Evolutionary conservation across 2,329 filamentous ascomycete genomes (phyloP), one percentile per base, ranked within the genome.

Genomic region (Aspergillus piperis): DNA sequence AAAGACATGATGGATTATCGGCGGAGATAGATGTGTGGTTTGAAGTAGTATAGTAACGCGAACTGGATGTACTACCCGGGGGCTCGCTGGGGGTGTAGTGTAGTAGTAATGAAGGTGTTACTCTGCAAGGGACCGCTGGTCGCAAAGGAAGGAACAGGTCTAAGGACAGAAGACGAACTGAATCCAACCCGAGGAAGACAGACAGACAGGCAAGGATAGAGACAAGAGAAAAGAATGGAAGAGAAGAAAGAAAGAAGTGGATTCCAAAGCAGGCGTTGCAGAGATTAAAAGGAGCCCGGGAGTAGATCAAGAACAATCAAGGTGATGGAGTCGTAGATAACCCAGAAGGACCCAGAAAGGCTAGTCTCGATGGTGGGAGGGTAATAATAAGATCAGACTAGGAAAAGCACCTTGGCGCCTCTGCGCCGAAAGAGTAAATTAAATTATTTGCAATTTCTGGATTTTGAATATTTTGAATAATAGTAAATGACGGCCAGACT

Each of bases 1-100:
- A 77, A 62, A 62, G 74, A 72, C 74, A 77, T 76, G 55, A 17
- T 67, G 61, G 41, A 17, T 42, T 49, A 36, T 36, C 11, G 32
- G 32, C 11, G 32, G 32, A 36, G 54, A 47, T 23, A 15, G 13
- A 15, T 27, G 36, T 50, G 42, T 32, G 38, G 21, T 30, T 36
- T 27, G 15, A 39, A 27, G 25, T 27, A 27, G 62, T 41, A 44
- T 27, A 47, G 42, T 58, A 15, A 36, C 1, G 48, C 27, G 49
- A 50, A 23, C 41, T 21, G 5, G 19, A 13, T 2, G 17, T 5
- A 44, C 41, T 44, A 44, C 41, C 41, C 17, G 25, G 41, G 41
- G 41, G 19, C 2, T 44, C 41, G 58, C 42, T 49, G 54, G n/a
- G 23, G 55, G 51, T 57, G 27, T 30, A 30, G 27, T 59, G 13